Percentiles rank a stretch among this genome's conserved stretches.
Evolutionary conservation across 2,329 filamentous ascomycete species (phyloP).

Genomic region (Phyllachora maydis): DNA sequence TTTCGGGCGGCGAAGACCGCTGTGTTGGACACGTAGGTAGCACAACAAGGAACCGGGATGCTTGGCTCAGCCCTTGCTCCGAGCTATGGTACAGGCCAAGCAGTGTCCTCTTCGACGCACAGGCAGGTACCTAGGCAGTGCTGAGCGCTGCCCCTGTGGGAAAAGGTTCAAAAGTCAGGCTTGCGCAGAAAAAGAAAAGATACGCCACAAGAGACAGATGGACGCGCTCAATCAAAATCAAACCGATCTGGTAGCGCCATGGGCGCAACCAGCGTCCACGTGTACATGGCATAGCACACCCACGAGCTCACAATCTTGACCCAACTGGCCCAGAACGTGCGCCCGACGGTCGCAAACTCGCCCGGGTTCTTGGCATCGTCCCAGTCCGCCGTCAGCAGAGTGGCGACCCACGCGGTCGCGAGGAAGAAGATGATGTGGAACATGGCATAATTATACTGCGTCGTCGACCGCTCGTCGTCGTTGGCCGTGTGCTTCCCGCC

Average conservation of each 20-base stretch:
- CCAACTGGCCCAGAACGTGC: conserved; percentile 96
- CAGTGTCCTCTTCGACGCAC: conserved; percentile 1
- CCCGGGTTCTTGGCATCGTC: conserved; percentile 40
- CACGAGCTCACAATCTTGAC: conserved; percentile 96
- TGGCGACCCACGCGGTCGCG: conserved; percentile 89
- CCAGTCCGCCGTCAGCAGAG: conserved; percentile 59
- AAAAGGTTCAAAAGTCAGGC: too few species aligned
- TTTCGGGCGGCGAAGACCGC: too few species aligned
- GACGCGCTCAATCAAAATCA: conserved; percentile 32
- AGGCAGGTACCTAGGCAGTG: too few species aligned
- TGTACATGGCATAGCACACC: conserved; percentile 88
- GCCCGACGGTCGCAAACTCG: conserved; percentile 79
- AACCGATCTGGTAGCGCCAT: conserved; percentile 74
- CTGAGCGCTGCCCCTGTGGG: too few species aligned
- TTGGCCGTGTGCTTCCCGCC: conserved; percentile 41
- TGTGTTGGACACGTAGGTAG: too few species aligned
- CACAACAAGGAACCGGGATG: too few species aligned
- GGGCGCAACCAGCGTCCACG: conserved; percentile 81
- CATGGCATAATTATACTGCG: conserved; percentile 88
- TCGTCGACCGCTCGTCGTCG: conserved; percentile 75
- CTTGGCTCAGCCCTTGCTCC: too few species aligned
- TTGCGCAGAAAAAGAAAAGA: conserved; percentile 1
- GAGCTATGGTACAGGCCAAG: too few species aligned
- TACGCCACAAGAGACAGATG: conserved; percentile 1
- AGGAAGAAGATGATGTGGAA: conserved; percentile 98